Base-by-base conservation (phyloP, 2,329 filamentous ascomycete species). In the Alternaria postmessia region DNA sequence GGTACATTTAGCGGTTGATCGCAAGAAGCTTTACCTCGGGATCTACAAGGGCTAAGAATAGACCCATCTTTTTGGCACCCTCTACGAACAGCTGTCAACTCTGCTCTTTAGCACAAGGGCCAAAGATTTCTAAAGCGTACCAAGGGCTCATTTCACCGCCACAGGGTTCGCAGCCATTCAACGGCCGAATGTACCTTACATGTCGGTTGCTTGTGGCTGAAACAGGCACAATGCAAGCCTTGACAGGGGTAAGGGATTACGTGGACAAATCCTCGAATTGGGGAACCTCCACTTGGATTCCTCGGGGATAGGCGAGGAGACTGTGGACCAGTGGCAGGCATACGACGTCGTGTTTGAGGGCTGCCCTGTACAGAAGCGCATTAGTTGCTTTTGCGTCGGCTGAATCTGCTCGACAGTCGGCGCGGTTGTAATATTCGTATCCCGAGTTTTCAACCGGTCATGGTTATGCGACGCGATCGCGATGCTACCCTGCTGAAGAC, bases 211-310 rank as follows among this genome's bases (percentile, higher is more conserved):
- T 38, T 51, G 49, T 44, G 59, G 59, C 55, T 61, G 54, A 60
- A 51, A 60, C 57, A 46, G 53, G 55, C 38, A 51, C 49, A 20
- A 20, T 24, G 38, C 42, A 51, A 51, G 43, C 43, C 55, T 54
- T 44, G 34, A 59, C 56, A 61, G 55, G 59, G 59, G 55, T n/a
- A 18, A 53, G n/a, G n/a, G 49, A 51, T 59, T 61, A 61, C 59
- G 59, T 59, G 54, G 54, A 58, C 55, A 30, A 32, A 5, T n/a
- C 22, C 55, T 53, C 43, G 36, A 54, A 51, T 58, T 6, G 54
- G 55, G 39, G 32, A 26, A 22, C 38, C 54, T 61, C 42, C 24
- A 58, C 47, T 16, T 24, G 46, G 32, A 49, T 26, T 6, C 12
- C 46, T 43, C 44, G 41, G 49, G 39, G 38, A 58, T 54, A 54